Evolutionary conservation across 176 grass and related monocot species (phyloP).

Genomic region (barley (Hordeum vulgare)): MorexV3_pseudomolecules_assembly NC_058522.1:72875105-72875604

Average conservation of each 20-base stretch:
- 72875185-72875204: not conserved
- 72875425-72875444: conserved; percentile 42
- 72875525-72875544: not conserved
- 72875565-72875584: conserved; percentile 44
- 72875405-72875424: conserved; percentile 47
- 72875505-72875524: not conserved
- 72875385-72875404: conserved; percentile 44
- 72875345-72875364: conserved; percentile 54
- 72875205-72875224: not conserved
- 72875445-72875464: conserved; percentile 52
- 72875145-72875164: not conserved
- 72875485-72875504: not conserved
- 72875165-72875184: not conserved
- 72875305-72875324: not conserved
- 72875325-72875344: conserved; percentile 13
- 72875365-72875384: conserved; percentile 50
- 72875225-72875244: not conserved
- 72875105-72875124: not conserved
- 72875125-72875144: not conserved
- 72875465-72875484: conserved; percentile 45
- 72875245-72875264: not conserved
- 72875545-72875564: conserved; percentile 40
- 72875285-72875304: not conserved
- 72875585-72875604: conserved; percentile 73
- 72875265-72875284: not conserved